A percentile compares a stretch with the other conserved stretches of the same genome.
Conservation (phyloP, 179 eudicot species). For the Silene noctiflora region DNA sequence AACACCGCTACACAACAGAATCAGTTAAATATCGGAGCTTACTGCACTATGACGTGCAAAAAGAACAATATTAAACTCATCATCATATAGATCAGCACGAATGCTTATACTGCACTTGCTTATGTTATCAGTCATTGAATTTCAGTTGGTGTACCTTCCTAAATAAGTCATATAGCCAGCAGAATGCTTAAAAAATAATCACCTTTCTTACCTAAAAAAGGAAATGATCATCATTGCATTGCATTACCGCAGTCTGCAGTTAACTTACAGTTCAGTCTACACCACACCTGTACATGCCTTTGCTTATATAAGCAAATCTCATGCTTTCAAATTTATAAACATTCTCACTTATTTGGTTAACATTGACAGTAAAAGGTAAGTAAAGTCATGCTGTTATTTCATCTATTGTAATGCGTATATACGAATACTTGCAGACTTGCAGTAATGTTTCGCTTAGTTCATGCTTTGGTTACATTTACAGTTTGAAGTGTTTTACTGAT, state of each 20-base stretch:
- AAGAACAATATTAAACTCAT: too few relatives aligned
- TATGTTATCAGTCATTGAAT: background rate
- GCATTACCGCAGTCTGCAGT: background rate
- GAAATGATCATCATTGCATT: slow-evolving; percentile 13
- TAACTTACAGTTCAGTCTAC: background rate
- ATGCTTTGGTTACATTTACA: background rate
- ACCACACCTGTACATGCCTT: background rate
- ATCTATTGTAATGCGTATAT: background rate
- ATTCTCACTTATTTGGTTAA: background rate
- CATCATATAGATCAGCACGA: too few relatives aligned
- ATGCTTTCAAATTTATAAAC: background rate
- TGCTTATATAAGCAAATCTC: slow-evolving; percentile 5
- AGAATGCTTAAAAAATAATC: slow-evolving; percentile 15
- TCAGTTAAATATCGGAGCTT: too few relatives aligned
- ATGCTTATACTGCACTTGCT: slow-evolving; percentile 6
- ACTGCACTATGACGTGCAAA: too few relatives aligned
- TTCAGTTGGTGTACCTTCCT: slow-evolving; percentile 9
- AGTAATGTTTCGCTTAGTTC: background rate
- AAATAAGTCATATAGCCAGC: background rate
- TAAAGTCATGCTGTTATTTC: background rate
- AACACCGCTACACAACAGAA: too few relatives aligned
- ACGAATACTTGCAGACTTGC: background rate
- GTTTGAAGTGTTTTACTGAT: background rate
- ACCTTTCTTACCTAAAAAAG: slow-evolving; percentile 19
- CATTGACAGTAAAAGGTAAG: slow-evolving; percentile 4